Percentiles rank a stretch among this genome's conserved stretches.
phyloP scores from a whole-genome alignment of 257 asterid species.

The Craterostigma plantagineum region DNA sequence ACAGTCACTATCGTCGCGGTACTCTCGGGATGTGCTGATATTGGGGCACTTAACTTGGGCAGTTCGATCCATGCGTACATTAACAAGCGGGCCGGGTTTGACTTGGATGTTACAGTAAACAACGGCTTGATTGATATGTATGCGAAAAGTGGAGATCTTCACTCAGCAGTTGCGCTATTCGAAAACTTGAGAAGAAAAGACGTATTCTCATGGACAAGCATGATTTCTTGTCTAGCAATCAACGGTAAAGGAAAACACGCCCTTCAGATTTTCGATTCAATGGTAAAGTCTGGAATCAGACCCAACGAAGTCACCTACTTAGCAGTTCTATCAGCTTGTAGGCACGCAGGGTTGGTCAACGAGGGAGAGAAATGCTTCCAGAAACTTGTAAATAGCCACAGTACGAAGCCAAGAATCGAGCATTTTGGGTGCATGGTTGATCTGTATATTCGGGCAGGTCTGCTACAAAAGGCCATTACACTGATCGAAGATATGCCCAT shows the following conservation, averaged over 20 bases:
- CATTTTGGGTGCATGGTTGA: slow-evolving; percentile 75
- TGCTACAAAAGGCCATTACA: slow-evolving; percentile 27
- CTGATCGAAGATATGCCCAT: slow-evolving; percentile 43
- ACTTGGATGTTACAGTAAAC: slow-evolving; percentile 27
- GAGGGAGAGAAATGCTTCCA: slow-evolving; percentile 52
- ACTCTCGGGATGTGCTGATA: slow-evolving; percentile 81
- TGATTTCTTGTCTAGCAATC: slow-evolving; percentile 57
- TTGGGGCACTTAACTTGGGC: slow-evolving; percentile 63
- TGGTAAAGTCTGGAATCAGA: slow-evolving; percentile 35
- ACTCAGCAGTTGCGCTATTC: slow-evolving; percentile 33
- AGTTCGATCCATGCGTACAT: slow-evolving; percentile 41
- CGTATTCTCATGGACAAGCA: slow-evolving; percentile 54
- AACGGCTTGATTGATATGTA: slow-evolving; percentile 74
- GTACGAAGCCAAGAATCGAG: slow-evolving; percentile 27
- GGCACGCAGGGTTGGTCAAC: slow-evolving; percentile 51
- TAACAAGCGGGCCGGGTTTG: slow-evolving; percentile 30
- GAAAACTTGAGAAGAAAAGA: slow-evolving; percentile 31
- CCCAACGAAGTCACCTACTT: slow-evolving; percentile 59
- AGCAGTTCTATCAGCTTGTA: slow-evolving; percentile 55
- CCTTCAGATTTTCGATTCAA: slow-evolving; percentile 33
- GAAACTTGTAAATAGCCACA: slow-evolving; percentile 10
- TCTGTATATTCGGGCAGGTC: slow-evolving; percentile 58
- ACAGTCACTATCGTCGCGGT: slow-evolving; percentile 44
- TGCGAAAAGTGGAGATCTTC: slow-evolving; percentile 50
- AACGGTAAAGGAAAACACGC: slow-evolving; percentile 49